These are phyloP conservation scores for Melanopsichium pennsylvanicum DNA, from an alignment of 1,284 basidiomycete species.

Conservation along the genomic window DNA sequence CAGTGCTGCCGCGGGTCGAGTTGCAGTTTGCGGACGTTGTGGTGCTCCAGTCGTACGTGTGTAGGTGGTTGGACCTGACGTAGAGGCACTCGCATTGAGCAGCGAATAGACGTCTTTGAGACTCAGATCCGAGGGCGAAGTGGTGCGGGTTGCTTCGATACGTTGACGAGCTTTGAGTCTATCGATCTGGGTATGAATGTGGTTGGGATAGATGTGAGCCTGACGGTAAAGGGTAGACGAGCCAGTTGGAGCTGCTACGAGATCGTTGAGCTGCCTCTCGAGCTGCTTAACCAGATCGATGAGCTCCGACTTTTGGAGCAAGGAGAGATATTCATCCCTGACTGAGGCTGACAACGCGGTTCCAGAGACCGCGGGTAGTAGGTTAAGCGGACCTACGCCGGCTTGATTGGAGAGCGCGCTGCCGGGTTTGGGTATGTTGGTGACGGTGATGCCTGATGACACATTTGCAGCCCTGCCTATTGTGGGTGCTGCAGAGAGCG, in stretches of 20 bases:
- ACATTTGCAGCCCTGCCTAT: constrained; percentile 7
- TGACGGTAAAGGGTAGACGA: constrained; percentile 38
- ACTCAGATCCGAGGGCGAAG: constrained; percentile 25
- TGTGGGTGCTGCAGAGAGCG: constrained; percentile 3
- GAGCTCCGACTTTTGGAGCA: constrained; percentile 42
- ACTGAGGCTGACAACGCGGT: constrained; percentile 8
- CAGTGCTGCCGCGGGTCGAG: constrained; percentile 6
- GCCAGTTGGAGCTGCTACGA: constrained; percentile 28
- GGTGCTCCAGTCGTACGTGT: constrained; percentile 6
- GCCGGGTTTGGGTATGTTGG: constrained; percentile 40
- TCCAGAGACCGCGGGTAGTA: constrained; percentile 36
- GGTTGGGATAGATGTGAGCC: constrained; percentile 39
- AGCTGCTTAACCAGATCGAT: constrained; percentile 45
- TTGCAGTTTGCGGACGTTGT: neutral
- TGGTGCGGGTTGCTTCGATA: constrained; percentile 3
- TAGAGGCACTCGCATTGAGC: constrained; percentile 15
- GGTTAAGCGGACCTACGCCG: constrained; percentile 26
- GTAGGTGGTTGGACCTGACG: constrained; percentile 1
- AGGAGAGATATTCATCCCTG: constrained; percentile 34
- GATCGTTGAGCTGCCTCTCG: constrained; percentile 38
- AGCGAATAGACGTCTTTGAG: constrained; percentile 46
- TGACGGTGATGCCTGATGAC: constrained; percentile 31
- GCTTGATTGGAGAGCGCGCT: constrained; percentile 39
- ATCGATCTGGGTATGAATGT: constrained; percentile 37
- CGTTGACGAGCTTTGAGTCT: constrained; percentile 36